Conservation (phyloP, 2,329 filamentous ascomycete genomes). For the Claviceps monticola region DNA sequence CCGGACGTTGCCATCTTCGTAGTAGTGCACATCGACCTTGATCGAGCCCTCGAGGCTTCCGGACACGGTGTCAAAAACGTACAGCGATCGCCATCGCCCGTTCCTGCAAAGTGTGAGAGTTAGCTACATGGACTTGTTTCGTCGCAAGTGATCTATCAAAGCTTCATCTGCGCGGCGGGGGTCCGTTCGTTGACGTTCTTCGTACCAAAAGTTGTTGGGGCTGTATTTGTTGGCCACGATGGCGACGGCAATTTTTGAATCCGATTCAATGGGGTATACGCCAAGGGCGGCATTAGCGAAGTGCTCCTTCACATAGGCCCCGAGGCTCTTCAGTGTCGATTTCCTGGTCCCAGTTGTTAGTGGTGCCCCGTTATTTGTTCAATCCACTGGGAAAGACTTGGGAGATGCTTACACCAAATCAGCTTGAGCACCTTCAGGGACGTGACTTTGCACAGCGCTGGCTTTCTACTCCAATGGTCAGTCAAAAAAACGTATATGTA, state of each 20-base stretch:
- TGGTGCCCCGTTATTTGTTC: background rate
- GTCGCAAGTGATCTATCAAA: background rate
- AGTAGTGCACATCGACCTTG: slow-evolving; percentile 96
- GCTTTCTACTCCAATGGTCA: slow-evolving; percentile 47
- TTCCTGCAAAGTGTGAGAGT: slow-evolving; percentile 45
- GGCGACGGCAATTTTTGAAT: slow-evolving; percentile 63
- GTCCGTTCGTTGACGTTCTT: no score
- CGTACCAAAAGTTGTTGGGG: slow-evolving; percentile 89
- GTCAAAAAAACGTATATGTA: background rate
- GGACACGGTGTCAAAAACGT: slow-evolving; percentile 61
- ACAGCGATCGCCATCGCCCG: slow-evolving; percentile 86
- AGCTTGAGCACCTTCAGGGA: slow-evolving; percentile 59
- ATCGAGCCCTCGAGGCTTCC: slow-evolving; percentile 61
- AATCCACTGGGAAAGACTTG: background rate
- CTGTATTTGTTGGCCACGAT: slow-evolving; percentile 95
- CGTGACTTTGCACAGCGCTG: slow-evolving; percentile 65
- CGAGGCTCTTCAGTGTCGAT: slow-evolving; percentile 67
- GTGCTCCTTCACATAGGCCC: slow-evolving; percentile 71
- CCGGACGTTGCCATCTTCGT: slow-evolving; percentile 96
- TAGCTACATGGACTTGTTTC: background rate
- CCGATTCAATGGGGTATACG: slow-evolving; percentile 66
- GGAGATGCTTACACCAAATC: slow-evolving; percentile 61
- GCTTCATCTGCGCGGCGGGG: no score
- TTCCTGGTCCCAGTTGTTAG: slow-evolving; percentile 38
- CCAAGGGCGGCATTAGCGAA: slow-evolving; percentile 71